A percentile compares a stretch with the other conserved stretches of the same genome.
Evolutionary conservation across 2,329 filamentous ascomycete species (phyloP).

Genomic region (Aureobasidium sp.): DNA sequence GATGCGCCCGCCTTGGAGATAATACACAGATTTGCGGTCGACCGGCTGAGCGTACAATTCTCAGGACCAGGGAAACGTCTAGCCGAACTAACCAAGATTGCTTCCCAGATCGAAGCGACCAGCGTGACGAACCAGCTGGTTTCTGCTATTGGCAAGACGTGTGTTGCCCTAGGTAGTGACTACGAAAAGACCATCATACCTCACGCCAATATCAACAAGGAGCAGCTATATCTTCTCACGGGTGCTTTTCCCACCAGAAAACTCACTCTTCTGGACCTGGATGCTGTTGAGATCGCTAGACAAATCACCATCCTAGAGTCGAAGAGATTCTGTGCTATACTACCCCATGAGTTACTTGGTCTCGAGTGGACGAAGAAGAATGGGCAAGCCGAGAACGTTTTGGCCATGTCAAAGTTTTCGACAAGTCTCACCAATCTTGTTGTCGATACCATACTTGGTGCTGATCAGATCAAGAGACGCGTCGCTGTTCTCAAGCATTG

Average conservation of each 20-base stretch:
- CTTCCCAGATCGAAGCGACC: constrained; percentile 40
- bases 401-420: constrained; percentile 86
- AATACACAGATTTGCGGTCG: constrained; percentile 74
- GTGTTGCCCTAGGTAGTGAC: constrained; percentile 64
- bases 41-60: constrained; percentile 59
- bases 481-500: constrained; percentile 91
- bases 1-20: constrained; percentile 69
- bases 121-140: constrained; percentile 47
- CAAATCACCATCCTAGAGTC: constrained; percentile 93
- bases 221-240: constrained; percentile 63
- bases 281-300: constrained; percentile 81
- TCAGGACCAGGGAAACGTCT: constrained; percentile 76
- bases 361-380: constrained; percentile 90
- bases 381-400: constrained; percentile 76
- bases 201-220: constrained; percentile 62
- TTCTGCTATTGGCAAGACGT: constrained; percentile 83
- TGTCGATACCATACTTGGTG: constrained; percentile 80
- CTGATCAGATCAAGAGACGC: constrained; percentile 87
- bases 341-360: constrained; percentile 83
- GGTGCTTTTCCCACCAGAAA: constrained; percentile 21
- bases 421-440: constrained; percentile 91
- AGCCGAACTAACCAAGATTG: constrained; percentile 68
- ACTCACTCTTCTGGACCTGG: constrained; percentile 30
- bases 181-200: constrained; percentile 39
- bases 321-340: constrained; percentile 80